phyloP scores from a whole-genome alignment of 139 green algal species.

The Asterochloris sp. region DNA sequence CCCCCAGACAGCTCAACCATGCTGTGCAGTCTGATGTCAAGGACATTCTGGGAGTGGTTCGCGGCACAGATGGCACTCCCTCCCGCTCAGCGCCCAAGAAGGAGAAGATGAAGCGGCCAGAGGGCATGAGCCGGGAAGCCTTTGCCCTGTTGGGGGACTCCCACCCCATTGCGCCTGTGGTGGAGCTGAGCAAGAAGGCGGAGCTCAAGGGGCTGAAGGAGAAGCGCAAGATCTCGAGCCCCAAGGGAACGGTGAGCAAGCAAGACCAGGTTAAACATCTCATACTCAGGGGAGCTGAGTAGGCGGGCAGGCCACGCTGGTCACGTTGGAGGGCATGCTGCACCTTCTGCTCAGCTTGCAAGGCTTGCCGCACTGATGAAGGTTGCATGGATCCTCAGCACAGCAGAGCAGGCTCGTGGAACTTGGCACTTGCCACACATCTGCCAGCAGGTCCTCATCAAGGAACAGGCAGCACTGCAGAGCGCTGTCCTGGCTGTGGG shows the following conservation, averaged over 20 bases:
- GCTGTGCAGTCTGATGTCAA: conserved; percentile 66
- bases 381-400: too few relatives aligned
- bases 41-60: conserved; percentile 81
- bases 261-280: neutral
- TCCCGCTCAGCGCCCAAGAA: conserved; percentile 51
- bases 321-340: too few relatives aligned
- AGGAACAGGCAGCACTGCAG: too few relatives aligned
- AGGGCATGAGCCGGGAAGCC: conserved; percentile 77
- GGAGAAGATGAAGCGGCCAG: conserved; percentile 28
- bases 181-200: conserved; percentile 45
- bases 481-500: too few relatives aligned
- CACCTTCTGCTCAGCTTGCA: too few relatives aligned
- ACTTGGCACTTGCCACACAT: too few relatives aligned
- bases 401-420: too few relatives aligned
- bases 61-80: conserved; percentile 9
- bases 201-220: conserved; percentile 40
- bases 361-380: too few relatives aligned
- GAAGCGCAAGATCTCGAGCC: conserved; percentile 42
- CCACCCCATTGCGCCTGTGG: conserved; percentile 76
- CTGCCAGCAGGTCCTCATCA: too few relatives aligned
- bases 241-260: conserved; percentile 12
- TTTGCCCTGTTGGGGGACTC: conserved; percentile 80
- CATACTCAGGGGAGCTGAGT: neutral
- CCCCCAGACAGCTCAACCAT: too few relatives aligned
- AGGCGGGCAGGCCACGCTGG: too few relatives aligned